Evolutionary conservation across 139 green algal genomes (phyloP).

Genomic region (Haematococcus sp.): DNA sequence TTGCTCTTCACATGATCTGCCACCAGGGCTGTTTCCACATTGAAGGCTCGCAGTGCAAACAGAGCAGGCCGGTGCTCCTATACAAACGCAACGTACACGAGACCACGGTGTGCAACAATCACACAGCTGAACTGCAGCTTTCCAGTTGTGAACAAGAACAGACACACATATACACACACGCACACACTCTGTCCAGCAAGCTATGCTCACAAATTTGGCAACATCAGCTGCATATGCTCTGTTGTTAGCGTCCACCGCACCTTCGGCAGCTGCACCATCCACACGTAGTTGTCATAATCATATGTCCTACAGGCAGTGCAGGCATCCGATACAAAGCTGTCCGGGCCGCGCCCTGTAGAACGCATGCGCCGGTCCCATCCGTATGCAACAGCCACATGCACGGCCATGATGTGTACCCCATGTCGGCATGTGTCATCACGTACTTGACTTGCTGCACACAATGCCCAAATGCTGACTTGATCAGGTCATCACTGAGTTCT

Average conservation of each 20-base stretch:
- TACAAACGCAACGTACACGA: too few relatives aligned
- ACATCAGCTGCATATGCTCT: too few relatives aligned
- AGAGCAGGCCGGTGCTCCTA: conserved; percentile 60
- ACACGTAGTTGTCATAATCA: conserved; percentile 75
- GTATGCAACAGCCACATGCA: not conserved
- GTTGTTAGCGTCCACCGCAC: conserved; percentile 12
- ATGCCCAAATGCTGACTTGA: conserved; percentile 21
- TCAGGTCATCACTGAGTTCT: not conserved
- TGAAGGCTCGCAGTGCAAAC: conserved; percentile 76
- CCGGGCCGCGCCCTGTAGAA: too few relatives aligned
- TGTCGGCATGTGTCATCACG: too few relatives aligned
- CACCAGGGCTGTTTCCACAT: conserved; percentile 67
- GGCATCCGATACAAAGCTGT: too few relatives aligned
- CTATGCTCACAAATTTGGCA: too few relatives aligned
- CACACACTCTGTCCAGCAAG: too few relatives aligned
- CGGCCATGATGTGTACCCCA: not conserved
- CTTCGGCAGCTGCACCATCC: conserved; percentile 58
- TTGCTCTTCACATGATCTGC: conserved; percentile 37
- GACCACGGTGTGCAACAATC: too few relatives aligned
- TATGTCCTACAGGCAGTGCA: conserved; percentile 30
- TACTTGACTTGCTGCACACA: conserved; percentile 41
- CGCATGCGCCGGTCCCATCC: not conserved
- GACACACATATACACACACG: too few relatives aligned
- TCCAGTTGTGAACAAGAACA: too few relatives aligned
- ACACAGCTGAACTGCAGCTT: too few relatives aligned